A percentile compares a stretch with the other conserved stretches of the same genome.
Conservation (phyloP, 805 yeast species). For the Saccharomycopsis sp. region DNA sequence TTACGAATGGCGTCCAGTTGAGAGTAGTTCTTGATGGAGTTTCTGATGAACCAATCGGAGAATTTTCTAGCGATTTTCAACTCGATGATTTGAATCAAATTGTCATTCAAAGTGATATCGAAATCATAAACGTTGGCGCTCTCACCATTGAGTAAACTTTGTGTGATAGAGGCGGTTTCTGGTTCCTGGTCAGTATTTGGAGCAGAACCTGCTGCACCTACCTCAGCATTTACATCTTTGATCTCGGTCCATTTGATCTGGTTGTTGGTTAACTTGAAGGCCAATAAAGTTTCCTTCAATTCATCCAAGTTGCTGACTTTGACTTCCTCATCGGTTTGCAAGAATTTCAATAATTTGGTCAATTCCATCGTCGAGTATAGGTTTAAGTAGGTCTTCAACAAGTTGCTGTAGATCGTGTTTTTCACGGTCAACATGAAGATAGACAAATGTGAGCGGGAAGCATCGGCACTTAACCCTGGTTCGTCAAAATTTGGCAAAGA, state of each 20-base stretch:
- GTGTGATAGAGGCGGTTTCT: neutral
- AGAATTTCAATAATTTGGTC: conserved; percentile 35
- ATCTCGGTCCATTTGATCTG: conserved; percentile 37
- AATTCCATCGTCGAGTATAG: conserved; percentile 42
- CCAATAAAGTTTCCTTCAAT: conserved; percentile 33
- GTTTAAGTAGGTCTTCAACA: conserved; percentile 39
- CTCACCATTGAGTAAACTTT: conserved; percentile 34
- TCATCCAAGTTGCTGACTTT: conserved; percentile 31
- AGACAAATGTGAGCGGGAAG: conserved; percentile 37
- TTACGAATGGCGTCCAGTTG: conserved; percentile 36
- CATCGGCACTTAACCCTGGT: conserved; percentile 31
- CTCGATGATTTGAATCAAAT: conserved; percentile 38
- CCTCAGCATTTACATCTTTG: conserved; percentile 7
- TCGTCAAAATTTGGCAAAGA: conserved; percentile 31
- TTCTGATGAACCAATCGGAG: conserved; percentile 46
- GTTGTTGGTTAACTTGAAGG: conserved; percentile 40
- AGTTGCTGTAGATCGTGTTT: conserved; percentile 33
- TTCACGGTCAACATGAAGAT: conserved; percentile 38
- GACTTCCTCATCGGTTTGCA: conserved; percentile 31
- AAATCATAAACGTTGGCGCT: conserved; percentile 36
- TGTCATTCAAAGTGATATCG: conserved; percentile 37
- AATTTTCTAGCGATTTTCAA: conserved; percentile 39
- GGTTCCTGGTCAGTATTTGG: neutral
- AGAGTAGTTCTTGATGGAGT: conserved; percentile 38
- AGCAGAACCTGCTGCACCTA: conserved; percentile 2